phyloP scores from a whole-genome alignment of 352 stramenopile genomes.

The Globisporangium alternatum region DNA sequence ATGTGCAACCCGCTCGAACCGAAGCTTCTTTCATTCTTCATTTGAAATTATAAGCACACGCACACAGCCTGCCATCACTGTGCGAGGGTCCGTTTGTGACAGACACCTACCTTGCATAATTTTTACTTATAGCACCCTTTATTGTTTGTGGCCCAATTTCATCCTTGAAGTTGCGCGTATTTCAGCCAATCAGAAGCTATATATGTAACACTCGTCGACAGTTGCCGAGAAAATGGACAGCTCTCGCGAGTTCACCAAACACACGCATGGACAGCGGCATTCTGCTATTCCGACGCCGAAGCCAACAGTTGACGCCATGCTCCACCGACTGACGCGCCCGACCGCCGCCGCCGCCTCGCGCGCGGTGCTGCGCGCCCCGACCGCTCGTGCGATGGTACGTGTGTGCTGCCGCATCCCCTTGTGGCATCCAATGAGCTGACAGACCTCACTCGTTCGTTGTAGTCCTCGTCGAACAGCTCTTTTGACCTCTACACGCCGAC shows the following conservation, averaged over 20 bases:
- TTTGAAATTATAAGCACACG: too few species aligned
- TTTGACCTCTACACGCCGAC: slow-evolving; percentile 88
- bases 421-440: neutral
- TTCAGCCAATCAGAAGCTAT: slow-evolving; percentile 11
- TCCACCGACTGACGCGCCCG: slow-evolving; percentile 27
- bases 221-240: neutral
- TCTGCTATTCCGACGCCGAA: slow-evolving; percentile 2
- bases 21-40: too few species aligned
- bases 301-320: neutral
- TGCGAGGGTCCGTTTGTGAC: too few species aligned
- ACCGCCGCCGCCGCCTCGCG: slow-evolving; percentile 14
- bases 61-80: too few species aligned
- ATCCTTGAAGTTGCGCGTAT: slow-evolving; percentile 11
- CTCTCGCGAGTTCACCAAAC: neutral
- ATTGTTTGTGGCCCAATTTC: neutral
- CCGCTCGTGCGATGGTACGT: slow-evolving; percentile 8
- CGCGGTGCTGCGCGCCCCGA: slow-evolving; percentile 5
- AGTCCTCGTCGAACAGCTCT: slow-evolving; percentile 16
- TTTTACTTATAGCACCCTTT: neutral
- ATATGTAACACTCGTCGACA: neutral
- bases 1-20: too few species aligned
- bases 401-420: neutral
- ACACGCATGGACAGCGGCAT: neutral
- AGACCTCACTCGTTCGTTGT: neutral
- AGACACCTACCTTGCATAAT: too few species aligned